These are phyloP conservation scores for Podaxis rugospora DNA, from an alignment of 768 basidiomycete species.

Conservation along the genomic window DNA sequence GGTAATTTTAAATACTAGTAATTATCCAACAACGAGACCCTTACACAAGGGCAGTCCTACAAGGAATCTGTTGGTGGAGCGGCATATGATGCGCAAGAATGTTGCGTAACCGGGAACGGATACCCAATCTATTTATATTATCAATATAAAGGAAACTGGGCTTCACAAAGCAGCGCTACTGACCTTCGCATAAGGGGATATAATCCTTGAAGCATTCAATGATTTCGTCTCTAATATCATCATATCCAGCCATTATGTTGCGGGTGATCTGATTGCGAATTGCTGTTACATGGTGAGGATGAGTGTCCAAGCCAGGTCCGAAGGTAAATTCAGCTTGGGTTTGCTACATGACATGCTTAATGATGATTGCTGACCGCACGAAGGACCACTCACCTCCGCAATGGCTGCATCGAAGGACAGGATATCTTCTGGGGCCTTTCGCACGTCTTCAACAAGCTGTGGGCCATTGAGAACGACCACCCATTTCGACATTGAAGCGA, in stretches of 20 bases:
- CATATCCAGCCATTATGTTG: slow-evolving; percentile 6
- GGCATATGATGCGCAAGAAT: slow-evolving; percentile 28
- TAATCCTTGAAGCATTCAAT: slow-evolving; percentile 15
- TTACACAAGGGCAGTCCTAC: slow-evolving; percentile 43
- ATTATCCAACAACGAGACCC: slow-evolving; percentile 9
- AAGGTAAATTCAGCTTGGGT: slow-evolving; percentile 7
- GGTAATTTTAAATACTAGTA: not conserved
- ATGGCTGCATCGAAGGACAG: slow-evolving; percentile 28
- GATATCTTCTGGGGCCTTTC: slow-evolving; percentile 30
- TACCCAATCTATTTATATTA: slow-evolving; percentile 28
- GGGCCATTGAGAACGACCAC: slow-evolving; percentile 29
- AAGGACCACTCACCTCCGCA: slow-evolving; percentile 27
- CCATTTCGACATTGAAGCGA: slow-evolving; percentile 29
- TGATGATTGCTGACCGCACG: slow-evolving; percentile 16
- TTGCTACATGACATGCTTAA: slow-evolving; percentile 4
- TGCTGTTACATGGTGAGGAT: slow-evolving; percentile 5
- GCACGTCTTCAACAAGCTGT: slow-evolving; percentile 33
- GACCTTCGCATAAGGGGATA: slow-evolving; percentile 16
- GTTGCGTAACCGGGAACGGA: slow-evolving; percentile 21
- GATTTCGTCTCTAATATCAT: slow-evolving; percentile 1
- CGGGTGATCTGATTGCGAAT: slow-evolving; percentile 17
- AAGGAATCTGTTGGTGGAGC: slow-evolving; percentile 38
- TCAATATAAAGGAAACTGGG: not conserved
- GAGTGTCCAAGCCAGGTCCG: slow-evolving; percentile 1
- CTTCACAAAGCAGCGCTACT: not conserved